A percentile compares a stretch with the other conserved stretches of the same genome.
Evolutionary conservation across 2,329 filamentous ascomycete genomes (phyloP).

Genomic region (Fusarium stilboides): DNA sequence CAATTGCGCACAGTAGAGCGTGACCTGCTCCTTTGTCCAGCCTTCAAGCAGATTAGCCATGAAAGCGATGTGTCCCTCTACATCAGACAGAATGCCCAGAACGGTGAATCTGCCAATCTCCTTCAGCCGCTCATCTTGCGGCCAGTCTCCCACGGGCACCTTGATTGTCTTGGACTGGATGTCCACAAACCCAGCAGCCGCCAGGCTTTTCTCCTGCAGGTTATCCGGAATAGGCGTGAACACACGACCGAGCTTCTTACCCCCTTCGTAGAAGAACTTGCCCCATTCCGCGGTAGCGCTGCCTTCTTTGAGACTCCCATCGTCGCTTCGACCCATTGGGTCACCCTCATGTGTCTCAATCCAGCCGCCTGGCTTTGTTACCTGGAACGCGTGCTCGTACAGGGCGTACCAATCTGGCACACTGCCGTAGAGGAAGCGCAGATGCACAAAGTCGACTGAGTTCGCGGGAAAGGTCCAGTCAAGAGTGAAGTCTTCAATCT

Average conservation of each 20-base stretch:
- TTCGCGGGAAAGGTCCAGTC: slow-evolving; percentile 50
- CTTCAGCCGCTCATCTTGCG: slow-evolving; percentile 33
- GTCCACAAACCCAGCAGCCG: slow-evolving; percentile 41
- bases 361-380: slow-evolving; percentile 70
- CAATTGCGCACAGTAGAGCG: slow-evolving; percentile 53
- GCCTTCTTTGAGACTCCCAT: slow-evolving; percentile 49
- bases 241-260: slow-evolving; percentile 51
- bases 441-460: slow-evolving; percentile 73
- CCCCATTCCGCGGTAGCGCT: slow-evolving; percentile 50
- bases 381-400: slow-evolving; percentile 65
- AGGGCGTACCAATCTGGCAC: slow-evolving; percentile 70
- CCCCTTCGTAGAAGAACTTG: slow-evolving; percentile 49
- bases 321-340: slow-evolving; percentile 49
- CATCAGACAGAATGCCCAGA: slow-evolving; percentile 54
- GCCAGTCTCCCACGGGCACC: slow-evolving; percentile 43
- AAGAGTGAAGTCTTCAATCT: slow-evolving; percentile 52
- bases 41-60: slow-evolving; percentile 55
- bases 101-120: slow-evolving; percentile 49
- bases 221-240: slow-evolving; percentile 39
- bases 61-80: slow-evolving; percentile 54
- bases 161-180: slow-evolving; percentile 43
- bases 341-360: slow-evolving; percentile 54
- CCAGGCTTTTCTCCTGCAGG: slow-evolving; percentile 39
- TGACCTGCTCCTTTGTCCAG: slow-evolving; percentile 54
- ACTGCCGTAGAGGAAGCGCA: slow-evolving; percentile 69